phyloP scores from a whole-genome alignment of 2,329 filamentous ascomycete genomes.

The Botrytis elliptica region DNA sequence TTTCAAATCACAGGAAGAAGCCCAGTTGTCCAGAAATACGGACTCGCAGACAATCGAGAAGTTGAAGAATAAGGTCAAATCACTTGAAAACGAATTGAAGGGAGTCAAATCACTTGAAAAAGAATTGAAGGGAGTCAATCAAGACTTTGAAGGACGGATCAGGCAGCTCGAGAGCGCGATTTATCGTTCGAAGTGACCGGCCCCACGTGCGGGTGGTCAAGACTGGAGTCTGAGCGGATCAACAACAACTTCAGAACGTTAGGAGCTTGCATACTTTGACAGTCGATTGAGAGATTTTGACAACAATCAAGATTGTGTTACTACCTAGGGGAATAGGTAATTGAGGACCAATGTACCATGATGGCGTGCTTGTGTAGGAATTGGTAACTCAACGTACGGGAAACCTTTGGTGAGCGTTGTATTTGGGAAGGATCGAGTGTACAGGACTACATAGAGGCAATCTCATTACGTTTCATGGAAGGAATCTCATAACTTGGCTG shows the following conservation, averaged over 20 bases:
- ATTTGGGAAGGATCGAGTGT: neutral
- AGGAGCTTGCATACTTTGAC: neutral
- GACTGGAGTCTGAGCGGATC: neutral
- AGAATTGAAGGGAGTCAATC: neutral
- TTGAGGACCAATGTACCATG: neutral
- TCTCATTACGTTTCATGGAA: neutral
- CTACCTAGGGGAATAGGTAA: neutral
- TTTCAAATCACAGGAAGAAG: neutral
- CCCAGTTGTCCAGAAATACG: neutral
- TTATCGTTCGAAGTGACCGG: neutral
- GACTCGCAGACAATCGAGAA: neutral
- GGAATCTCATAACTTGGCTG: neutral
- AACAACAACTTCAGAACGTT: neutral
- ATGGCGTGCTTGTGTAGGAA: neutral
- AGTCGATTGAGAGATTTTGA: neutral
- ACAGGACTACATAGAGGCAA: neutral
- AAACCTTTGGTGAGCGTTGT: neutral
- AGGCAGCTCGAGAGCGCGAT: neutral
- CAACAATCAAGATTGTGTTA: neutral
- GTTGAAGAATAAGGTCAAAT: neutral
- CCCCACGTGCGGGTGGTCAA: neutral
- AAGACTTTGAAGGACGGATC: neutral
- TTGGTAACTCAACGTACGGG: neutral
- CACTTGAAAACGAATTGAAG: neutral
- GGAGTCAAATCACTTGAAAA: neutral